These are phyloP conservation scores for Rosa multiflora DNA, from an alignment of 306 rosid species.

Conservation along the genomic window DNA sequence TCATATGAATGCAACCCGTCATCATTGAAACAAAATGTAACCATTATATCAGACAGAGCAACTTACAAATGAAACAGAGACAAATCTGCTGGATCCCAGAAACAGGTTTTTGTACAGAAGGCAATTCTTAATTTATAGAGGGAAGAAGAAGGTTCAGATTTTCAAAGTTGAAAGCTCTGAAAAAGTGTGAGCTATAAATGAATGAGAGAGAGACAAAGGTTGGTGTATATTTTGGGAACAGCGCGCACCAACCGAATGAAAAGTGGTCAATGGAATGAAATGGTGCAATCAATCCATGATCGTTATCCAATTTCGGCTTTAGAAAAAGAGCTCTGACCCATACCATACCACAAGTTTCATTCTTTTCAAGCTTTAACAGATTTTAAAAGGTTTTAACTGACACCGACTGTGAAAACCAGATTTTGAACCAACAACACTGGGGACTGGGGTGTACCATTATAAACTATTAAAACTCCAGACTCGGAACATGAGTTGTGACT, in stretches of 20 bases:
- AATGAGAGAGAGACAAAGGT: slow-evolving; percentile 4
- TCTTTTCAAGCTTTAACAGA: neutral
- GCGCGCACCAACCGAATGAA: slow-evolving; percentile 28
- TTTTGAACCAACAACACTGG: neutral
- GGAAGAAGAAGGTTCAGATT: neutral
- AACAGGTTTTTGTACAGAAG: slow-evolving; percentile 16
- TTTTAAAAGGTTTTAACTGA: neutral
- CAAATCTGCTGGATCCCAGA: slow-evolving; percentile 39
- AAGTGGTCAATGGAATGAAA: slow-evolving; percentile 24
- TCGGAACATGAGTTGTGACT: no score
- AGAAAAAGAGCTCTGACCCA: slow-evolving; percentile 32
- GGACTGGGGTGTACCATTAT: neutral
- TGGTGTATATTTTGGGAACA: neutral
- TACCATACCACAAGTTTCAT: slow-evolving; percentile 11
- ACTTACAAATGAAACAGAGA: slow-evolving; percentile 23
- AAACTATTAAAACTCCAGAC: no score
- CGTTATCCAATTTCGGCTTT: slow-evolving; percentile 40
- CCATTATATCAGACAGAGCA: slow-evolving; percentile 15
- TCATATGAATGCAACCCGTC: neutral
- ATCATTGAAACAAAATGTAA: slow-evolving; percentile 6
- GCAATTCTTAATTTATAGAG: slow-evolving; percentile 18
- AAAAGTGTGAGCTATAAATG: slow-evolving; percentile 4
- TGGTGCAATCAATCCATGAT: slow-evolving; percentile 29
- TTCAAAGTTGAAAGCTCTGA: neutral
- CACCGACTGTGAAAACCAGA: slow-evolving; percentile 15